Evolutionary conservation across 2,329 filamentous ascomycete genomes (phyloP).

Genomic region (Cytospora mali): DNA sequence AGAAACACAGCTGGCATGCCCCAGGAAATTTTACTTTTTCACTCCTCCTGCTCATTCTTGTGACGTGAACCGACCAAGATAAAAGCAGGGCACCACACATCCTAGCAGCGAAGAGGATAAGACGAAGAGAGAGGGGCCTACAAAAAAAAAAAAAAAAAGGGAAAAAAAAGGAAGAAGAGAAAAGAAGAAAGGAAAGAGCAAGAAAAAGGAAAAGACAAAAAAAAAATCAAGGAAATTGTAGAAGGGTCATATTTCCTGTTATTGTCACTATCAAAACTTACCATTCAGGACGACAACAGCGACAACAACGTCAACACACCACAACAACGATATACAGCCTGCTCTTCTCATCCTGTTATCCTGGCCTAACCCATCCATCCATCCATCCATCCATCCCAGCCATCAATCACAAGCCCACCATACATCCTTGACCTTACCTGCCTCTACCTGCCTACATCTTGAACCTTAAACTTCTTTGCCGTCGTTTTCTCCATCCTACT

Average conservation of each 20-base stretch:
- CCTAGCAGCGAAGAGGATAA: no score
- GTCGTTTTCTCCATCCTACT: background rate
- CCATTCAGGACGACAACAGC: no score
- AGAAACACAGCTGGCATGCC: background rate
- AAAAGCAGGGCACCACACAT: background rate
- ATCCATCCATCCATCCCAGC: background rate
- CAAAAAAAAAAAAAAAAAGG: no score
- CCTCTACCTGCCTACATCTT: background rate
- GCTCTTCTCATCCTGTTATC: background rate
- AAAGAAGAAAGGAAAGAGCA: background rate
- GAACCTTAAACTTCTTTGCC: background rate
- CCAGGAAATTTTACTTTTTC: background rate
- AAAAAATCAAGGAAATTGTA: background rate
- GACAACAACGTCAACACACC: no score
- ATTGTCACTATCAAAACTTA: no score
- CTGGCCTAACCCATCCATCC: background rate
- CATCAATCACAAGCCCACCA: background rate
- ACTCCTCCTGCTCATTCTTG: background rate
- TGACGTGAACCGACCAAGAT: background rate
- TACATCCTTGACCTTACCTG: background rate
- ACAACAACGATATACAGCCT: no score
- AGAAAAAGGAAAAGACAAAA: background rate
- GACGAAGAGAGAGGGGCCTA: no score
- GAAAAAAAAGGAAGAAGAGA: background rate
- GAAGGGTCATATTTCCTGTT: background rate